phyloP scores from a whole-genome alignment of 805 yeast species.

The Lachancea meyersii region DNA sequence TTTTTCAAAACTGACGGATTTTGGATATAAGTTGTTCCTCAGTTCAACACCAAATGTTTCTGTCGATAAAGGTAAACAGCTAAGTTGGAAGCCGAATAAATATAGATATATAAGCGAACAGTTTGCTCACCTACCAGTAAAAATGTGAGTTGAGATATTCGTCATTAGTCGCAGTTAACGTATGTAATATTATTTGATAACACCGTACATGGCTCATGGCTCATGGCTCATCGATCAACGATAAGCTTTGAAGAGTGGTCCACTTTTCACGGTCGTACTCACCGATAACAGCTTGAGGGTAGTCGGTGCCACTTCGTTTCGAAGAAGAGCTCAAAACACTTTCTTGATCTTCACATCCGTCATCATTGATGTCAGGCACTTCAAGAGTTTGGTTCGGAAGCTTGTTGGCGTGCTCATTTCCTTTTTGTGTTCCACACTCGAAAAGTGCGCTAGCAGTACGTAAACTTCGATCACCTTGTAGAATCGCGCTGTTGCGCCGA shows the following conservation, averaged over 20 bases:
- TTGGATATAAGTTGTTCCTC: too few relatives aligned
- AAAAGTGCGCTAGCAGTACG: constrained; percentile 8
- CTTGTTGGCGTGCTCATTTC: background rate
- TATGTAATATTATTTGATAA: too few relatives aligned
- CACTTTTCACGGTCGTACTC: constrained; percentile 35
- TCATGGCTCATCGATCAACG: background rate
- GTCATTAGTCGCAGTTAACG: background rate
- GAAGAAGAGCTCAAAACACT: constrained; percentile 11
- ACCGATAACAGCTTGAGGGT: constrained; percentile 27
- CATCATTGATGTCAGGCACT: background rate
- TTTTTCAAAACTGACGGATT: background rate
- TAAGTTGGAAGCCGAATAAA: too few relatives aligned
- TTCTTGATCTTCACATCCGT: constrained; percentile 7
- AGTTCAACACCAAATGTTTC: too few relatives aligned
- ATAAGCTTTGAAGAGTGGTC: constrained; percentile 17
- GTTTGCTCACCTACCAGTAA: background rate
- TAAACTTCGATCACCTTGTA: constrained; percentile 1
- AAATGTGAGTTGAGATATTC: background rate
- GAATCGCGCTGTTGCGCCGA: constrained; percentile 9
- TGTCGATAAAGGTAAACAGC: too few relatives aligned
- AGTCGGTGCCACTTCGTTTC: constrained; percentile 13
- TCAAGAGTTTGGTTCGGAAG: background rate
- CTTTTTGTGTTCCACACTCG: background rate
- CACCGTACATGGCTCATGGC: background rate
- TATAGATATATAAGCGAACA: too few relatives aligned